These are phyloP conservation scores for Entomophthora muscae DNA, from an alignment of 371 early-diverging fungal species.

Conservation along the genomic window DNA sequence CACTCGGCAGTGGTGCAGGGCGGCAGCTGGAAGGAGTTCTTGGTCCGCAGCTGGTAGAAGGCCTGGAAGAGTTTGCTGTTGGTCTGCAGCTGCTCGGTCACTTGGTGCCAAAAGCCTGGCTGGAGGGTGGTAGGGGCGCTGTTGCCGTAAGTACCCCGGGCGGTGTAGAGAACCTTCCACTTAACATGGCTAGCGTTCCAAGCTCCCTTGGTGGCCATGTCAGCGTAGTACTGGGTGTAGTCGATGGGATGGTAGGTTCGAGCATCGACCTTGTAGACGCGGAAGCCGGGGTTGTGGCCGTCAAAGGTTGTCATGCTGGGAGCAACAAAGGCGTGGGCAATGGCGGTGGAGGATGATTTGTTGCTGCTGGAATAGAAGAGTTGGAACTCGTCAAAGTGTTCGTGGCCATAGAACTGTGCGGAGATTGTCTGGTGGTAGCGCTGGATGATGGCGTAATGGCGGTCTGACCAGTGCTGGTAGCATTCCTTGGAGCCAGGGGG, in stretches of 20 bases:
- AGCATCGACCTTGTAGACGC: constrained; percentile 11
- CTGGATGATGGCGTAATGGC: constrained; percentile 4
- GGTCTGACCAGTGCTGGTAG: constrained; percentile 1
- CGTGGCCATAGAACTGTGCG: constrained; percentile 13
- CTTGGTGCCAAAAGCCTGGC: constrained; percentile 3
- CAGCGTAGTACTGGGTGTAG: constrained; percentile 9
- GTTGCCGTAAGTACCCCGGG: not conserved
- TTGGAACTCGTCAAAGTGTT: constrained; percentile 12
- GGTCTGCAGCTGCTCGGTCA: not conserved
- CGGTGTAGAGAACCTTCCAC: constrained; percentile 1
- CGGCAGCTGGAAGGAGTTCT: not conserved
- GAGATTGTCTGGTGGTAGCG: constrained; percentile 10
- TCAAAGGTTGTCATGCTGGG: constrained; percentile 11
- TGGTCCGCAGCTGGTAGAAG: not conserved
- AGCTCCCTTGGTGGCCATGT: not conserved
- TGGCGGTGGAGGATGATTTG: not conserved
- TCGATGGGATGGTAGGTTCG: constrained; percentile 9
- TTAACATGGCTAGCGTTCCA: constrained; percentile 1
- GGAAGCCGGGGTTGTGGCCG: constrained; percentile 12
- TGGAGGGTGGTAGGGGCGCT: not conserved
- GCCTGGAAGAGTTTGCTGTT: not conserved
- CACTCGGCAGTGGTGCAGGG: not conserved
- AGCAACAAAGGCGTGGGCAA: constrained; percentile 10
- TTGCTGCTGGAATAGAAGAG: constrained; percentile 4
- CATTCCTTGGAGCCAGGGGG: constrained; percentile 3